phyloP scores from a whole-genome alignment of 306 rosid genomes.

The Prunus campanulata region DNA sequence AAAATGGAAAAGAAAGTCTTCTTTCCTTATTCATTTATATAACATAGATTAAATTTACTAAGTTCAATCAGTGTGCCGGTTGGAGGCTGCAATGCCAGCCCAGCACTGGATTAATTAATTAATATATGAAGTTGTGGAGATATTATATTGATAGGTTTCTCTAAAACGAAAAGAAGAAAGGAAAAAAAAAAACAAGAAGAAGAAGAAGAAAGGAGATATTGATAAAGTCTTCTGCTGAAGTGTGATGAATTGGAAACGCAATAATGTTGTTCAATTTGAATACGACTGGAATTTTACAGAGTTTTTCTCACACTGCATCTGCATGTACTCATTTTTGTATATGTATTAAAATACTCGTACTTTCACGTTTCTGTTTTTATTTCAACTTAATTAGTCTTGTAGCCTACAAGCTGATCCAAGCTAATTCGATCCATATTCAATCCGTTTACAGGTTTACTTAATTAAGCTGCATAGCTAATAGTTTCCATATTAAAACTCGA shows the following conservation, averaged over 20 bases:
- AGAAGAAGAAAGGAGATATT: not conserved
- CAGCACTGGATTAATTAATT: constrained; percentile 1
- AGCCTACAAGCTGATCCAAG: too few relatives aligned
- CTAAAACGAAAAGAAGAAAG: not conserved
- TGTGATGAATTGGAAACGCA: not conserved
- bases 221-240: not conserved
- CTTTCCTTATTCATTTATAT: constrained; percentile 4
- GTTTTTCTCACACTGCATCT: not conserved
- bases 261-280: not conserved
- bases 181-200: not conserved
- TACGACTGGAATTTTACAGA: not conserved
- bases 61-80: constrained; percentile 22
- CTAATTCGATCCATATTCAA: too few relatives aligned
- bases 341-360: not conserved
- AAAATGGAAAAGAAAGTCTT: constrained; percentile 25
- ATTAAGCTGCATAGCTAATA: too few relatives aligned
- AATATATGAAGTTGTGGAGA: not conserved
- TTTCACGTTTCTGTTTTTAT: not conserved
- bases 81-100: constrained; percentile 25
- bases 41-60: not conserved
- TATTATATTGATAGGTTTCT: not conserved
- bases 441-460: too few relatives aligned
- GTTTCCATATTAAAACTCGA: too few relatives aligned
- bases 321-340: not conserved
- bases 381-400: not conserved